Conservation (phyloP, 306 rosid genomes). For the Parietaria judaica region DNA sequence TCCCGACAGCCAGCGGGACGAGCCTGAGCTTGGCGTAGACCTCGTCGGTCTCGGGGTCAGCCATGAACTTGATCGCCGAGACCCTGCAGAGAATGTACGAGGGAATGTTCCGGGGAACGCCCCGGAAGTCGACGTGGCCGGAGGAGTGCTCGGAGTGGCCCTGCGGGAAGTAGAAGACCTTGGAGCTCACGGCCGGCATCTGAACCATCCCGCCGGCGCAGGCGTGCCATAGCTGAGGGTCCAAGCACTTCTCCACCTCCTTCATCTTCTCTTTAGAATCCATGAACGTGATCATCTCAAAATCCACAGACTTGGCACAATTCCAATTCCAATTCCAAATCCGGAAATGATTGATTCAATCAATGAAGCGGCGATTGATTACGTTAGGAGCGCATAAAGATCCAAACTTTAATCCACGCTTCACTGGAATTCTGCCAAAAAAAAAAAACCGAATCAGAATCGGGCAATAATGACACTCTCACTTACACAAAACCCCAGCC, state of each 20-base stretch:
- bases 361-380: no score
- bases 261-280: constrained; percentile 66
- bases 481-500: neutral
- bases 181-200: constrained; percentile 65
- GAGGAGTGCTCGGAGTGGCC: constrained; percentile 89
- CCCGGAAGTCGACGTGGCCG: constrained; percentile 55
- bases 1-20: constrained; percentile 36
- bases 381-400: constrained; percentile 2
- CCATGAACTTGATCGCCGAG: constrained; percentile 54
- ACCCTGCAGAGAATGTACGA: constrained; percentile 63
- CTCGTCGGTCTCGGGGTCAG: constrained; percentile 85
- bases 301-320: neutral
- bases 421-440: neutral
- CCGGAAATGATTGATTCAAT: constrained; percentile 1
- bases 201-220: constrained; percentile 98
- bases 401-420: neutral
- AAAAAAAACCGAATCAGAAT: neutral
- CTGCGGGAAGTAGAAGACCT: constrained; percentile 78
- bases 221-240: constrained; percentile 93
- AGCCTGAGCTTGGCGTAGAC: constrained; percentile 61
- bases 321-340: neutral
- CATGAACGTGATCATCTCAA: constrained; percentile 81
- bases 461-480: neutral
- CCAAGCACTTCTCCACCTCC: constrained; percentile 65
- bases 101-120: constrained; percentile 34